Conservation (phyloP, 2,329 filamentous ascomycete species). For the Colletotrichum sp. region DNA sequence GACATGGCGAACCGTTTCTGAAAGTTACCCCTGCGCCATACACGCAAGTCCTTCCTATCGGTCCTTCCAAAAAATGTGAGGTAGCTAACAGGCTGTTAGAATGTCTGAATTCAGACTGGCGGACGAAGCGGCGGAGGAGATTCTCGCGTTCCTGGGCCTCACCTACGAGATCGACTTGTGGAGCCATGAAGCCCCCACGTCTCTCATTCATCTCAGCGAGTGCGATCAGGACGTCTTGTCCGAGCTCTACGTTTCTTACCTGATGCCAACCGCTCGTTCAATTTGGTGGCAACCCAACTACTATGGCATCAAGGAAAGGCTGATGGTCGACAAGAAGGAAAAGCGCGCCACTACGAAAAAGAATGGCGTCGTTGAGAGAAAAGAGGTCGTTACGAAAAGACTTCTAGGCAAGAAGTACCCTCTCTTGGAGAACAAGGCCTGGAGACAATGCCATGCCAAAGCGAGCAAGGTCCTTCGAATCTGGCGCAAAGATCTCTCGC, state of each 20-base stretch:
- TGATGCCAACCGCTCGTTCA: not conserved
- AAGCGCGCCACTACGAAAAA: not conserved
- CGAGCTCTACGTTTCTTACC: not conserved
- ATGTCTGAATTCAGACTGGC: not conserved
- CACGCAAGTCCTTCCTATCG: not conserved
- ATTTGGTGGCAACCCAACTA: slow-evolving; percentile 12
- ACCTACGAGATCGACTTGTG: slow-evolving; percentile 4
- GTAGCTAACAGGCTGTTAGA: not conserved
- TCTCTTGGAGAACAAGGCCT: not conserved
- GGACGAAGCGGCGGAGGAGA: not conserved
- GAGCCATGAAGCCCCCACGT: not conserved
- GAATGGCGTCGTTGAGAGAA: not conserved
- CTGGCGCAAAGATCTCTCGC: slow-evolving; percentile 5
- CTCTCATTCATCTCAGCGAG: not conserved
- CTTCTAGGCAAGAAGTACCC: not conserved
- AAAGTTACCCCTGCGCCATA: not conserved
- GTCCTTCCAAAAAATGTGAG: not conserved
- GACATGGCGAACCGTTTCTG: not conserved
- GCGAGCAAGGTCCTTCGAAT: not conserved
- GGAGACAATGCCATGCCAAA: not conserved
- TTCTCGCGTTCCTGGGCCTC: slow-evolving; percentile 1
- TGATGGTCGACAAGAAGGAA: not conserved
- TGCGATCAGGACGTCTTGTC: not conserved
- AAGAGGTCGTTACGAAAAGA: not conserved
- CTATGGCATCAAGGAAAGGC: not conserved